Evolutionary conservation across 2,329 filamentous ascomycete genomes (phyloP).

Genomic region (Graphium sp.): DNA sequence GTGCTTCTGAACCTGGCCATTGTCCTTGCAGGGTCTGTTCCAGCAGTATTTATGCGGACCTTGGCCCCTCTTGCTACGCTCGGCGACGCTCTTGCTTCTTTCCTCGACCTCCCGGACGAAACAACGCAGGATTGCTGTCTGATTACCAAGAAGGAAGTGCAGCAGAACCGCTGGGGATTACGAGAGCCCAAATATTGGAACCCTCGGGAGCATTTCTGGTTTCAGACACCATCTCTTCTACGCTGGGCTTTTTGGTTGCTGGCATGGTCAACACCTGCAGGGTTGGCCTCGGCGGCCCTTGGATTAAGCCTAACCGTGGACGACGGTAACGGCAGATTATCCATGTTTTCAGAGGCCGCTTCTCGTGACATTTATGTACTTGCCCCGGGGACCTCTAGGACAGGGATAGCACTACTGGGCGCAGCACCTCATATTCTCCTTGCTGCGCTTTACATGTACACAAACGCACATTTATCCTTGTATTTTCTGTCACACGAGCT

Average conservation of each 20-base stretch:
- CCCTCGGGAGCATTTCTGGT: conserved; percentile 23
- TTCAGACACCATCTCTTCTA: conserved; percentile 20
- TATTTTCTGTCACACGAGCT: conserved; percentile 34
- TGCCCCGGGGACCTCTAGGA: conserved; percentile 10
- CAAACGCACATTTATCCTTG: conserved; percentile 26
- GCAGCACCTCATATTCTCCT: conserved; percentile 30
- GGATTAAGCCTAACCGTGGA: conserved; percentile 14
- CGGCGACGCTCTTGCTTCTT: conserved; percentile 32
- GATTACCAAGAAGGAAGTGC: conserved; percentile 26
- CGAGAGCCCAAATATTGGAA: conserved; percentile 25
- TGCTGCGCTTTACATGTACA: conserved; percentile 26
- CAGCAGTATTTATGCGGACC: conserved; percentile 12
- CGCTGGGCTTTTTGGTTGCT: conserved; percentile 23
- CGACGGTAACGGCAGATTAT: conserved; percentile 13
- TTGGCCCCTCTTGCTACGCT: conserved; percentile 29
- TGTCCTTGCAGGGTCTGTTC: conserved; percentile 21
- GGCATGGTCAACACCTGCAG: conserved; percentile 19
- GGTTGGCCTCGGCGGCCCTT: conserved; percentile 20
- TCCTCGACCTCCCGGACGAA: conserved; percentile 25
- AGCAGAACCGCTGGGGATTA: conserved; percentile 22
- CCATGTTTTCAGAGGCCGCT: conserved; percentile 19
- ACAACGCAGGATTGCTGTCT: conserved; percentile 25
- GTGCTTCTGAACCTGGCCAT: conserved; percentile 23
- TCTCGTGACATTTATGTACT: conserved; percentile 16
- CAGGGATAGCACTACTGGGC: conserved; percentile 19